Conservation (phyloP, 345 rosid genomes). For the Nephelium lappaceum region DNA sequence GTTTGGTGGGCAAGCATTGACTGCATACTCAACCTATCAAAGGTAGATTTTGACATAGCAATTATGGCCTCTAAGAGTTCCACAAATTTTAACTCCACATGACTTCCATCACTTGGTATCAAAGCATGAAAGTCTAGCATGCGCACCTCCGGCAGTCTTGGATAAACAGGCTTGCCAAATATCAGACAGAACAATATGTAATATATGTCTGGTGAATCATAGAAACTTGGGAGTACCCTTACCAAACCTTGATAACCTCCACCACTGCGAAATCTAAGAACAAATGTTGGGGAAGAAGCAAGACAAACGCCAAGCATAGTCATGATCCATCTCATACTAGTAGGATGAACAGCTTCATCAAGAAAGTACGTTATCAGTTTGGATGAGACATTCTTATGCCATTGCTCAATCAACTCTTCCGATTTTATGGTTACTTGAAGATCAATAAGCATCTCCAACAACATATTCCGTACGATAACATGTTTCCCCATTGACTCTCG, state of each 20-base stretch:
- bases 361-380: constrained; percentile 94
- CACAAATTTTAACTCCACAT: constrained; percentile 81
- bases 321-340: constrained; percentile 99
- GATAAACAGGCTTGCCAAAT: constrained; percentile 95
- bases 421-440: constrained; percentile 95
- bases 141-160: constrained; percentile 97
- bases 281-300: constrained; percentile 91
- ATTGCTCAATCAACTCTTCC: constrained; percentile 94
- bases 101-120: constrained; percentile 83
- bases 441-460: constrained; percentile 98
- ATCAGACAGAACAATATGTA: constrained; percentile 92
- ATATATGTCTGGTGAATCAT: constrained; percentile 98
- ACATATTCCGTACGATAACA: constrained; percentile 97
- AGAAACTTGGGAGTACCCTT: constrained; percentile 90
- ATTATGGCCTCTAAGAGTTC: constrained; percentile 92
- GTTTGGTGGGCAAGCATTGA: constrained; percentile 89
- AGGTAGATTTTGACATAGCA: constrained; percentile 94
- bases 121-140: constrained; percentile 99
- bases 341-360: constrained; percentile 99
- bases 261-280: constrained; percentile 88
- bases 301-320: constrained; percentile 97
- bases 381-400: constrained; percentile 99
- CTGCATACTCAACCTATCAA: constrained; percentile 85
- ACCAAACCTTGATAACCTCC: constrained; percentile 93
- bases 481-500: constrained; percentile 97